Evolutionary conservation across 331 rosid species (phyloP).

Genomic region (Ulmus americana): DNA sequence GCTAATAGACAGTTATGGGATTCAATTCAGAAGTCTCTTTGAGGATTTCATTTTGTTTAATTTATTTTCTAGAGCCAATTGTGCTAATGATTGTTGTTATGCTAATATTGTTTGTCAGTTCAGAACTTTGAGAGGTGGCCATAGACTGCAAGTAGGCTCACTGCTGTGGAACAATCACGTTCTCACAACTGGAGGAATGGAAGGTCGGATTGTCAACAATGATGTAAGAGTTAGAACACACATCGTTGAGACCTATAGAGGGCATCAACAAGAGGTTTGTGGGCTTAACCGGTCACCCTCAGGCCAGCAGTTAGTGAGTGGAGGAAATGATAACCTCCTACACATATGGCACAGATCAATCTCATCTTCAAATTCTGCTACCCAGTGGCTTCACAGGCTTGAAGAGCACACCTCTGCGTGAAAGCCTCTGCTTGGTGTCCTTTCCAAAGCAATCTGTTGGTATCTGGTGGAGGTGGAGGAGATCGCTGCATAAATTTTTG

Average conservation of each 20-base stretch:
- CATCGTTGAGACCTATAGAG: constrained; percentile 14
- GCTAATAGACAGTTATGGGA: too few relatives aligned
- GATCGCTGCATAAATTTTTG: constrained; percentile 22
- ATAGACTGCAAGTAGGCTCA: constrained; percentile 1
- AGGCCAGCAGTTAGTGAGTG: constrained; percentile 20
- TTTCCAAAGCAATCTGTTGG: constrained; percentile 22
- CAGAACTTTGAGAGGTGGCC: constrained; percentile 11
- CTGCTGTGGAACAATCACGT: too few relatives aligned
- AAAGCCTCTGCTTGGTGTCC: constrained; percentile 34
- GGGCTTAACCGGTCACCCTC: constrained; percentile 22
- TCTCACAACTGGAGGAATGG: constrained; percentile 21
- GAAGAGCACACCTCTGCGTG: constrained; percentile 23
- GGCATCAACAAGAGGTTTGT: constrained; percentile 23
- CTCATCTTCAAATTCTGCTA: constrained; percentile 9
- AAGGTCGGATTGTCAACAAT: constrained; percentile 22
- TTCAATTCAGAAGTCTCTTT: too few relatives aligned
- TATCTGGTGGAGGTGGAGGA: constrained; percentile 25
- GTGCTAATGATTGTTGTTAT: too few relatives aligned
- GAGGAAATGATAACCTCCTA: constrained; percentile 23
- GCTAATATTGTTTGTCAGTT: too few relatives aligned
- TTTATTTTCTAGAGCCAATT: too few relatives aligned
- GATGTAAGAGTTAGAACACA: constrained; percentile 20
- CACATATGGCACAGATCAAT: constrained; percentile 18
- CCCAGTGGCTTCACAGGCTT: constrained; percentile 22
- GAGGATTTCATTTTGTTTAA: too few relatives aligned